These are phyloP conservation scores for Albizia julibrissin DNA, from an alignment of 306 rosid species.

Conservation along the genomic window DNA sequence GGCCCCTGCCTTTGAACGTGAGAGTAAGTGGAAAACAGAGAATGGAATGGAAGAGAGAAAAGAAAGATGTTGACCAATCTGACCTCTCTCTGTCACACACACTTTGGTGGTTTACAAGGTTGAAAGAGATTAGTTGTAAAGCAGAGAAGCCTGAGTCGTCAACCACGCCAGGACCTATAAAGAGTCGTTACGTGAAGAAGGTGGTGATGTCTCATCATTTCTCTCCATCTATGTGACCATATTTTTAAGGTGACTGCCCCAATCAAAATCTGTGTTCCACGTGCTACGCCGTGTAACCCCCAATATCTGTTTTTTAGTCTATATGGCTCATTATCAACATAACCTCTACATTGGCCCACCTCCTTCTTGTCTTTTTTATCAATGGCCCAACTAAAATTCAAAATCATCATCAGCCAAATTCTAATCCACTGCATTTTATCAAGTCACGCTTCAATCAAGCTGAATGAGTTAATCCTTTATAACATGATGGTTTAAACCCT, in stretches of 20 bases:
- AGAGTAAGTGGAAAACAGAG: neutral
- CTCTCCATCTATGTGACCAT: neutral
- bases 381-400: too few relatives aligned
- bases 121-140: slow-evolving; percentile 41
- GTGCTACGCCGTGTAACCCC: slow-evolving; percentile 30
- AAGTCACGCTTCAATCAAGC: too few relatives aligned
- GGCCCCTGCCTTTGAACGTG: too few relatives aligned
- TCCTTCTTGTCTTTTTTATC: neutral
- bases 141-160: slow-evolving; percentile 12
- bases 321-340: neutral
- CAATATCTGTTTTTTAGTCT: neutral
- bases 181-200: neutral
- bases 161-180: neutral
- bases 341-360: neutral
- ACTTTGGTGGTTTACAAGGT: neutral
- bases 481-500: too few relatives aligned
- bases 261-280: slow-evolving; percentile 43
- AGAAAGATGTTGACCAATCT: slow-evolving; percentile 16
- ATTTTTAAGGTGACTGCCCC: neutral
- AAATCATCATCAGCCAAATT: too few relatives aligned
- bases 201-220: neutral
- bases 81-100: neutral
- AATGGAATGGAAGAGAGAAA: neutral
- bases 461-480: too few relatives aligned
- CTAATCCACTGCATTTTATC: too few relatives aligned